These are phyloP conservation scores for Yamadazyma blattariae DNA, from an alignment of 1,139 yeast genomes.

Conservation along the genomic window DNA sequence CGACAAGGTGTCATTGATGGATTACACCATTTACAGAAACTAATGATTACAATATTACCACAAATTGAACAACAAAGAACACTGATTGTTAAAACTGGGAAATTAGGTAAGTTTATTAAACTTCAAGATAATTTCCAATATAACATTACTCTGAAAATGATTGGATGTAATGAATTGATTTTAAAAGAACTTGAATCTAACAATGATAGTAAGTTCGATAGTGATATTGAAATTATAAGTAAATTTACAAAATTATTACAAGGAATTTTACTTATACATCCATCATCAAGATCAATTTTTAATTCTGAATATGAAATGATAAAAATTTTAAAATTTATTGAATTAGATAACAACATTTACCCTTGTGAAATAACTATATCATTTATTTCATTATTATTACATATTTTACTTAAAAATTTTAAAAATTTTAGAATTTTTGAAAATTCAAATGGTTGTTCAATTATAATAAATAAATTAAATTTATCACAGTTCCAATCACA, in stretches of 20 bases:
- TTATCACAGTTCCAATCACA: constrained; percentile 14
- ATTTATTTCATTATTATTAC: constrained; percentile 56
- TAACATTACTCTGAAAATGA: constrained; percentile 43
- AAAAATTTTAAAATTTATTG: constrained; percentile 25
- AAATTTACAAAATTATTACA: constrained; percentile 49
- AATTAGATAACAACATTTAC: constrained; percentile 10
- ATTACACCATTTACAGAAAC: constrained; percentile 4
- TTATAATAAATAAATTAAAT: constrained; percentile 42
- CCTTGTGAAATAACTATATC: constrained; percentile 31
- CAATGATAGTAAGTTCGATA: no score
- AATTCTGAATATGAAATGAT: constrained; percentile 30
- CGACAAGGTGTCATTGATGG: constrained; percentile 38
- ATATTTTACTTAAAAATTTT: constrained; percentile 57
- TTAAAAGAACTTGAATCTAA: constrained; percentile 7
- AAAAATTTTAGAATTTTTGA: constrained; percentile 62
- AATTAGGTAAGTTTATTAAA: constrained; percentile 36
- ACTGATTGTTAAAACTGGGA: constrained; percentile 10
- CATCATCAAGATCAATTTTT: constrained; percentile 51
- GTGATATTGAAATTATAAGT: constrained; percentile 14
- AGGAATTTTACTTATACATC: constrained; percentile 62
- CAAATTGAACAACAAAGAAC: constrained; percentile 19
- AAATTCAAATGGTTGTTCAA: constrained; percentile 52
- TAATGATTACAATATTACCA: constrained; percentile 19
- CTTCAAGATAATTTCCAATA: constrained; percentile 52
- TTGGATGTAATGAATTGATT: constrained; percentile 23